phyloP scores from a whole-genome alignment of 495 filamentous ascomycete genomes.

The Zalerion maritima region DNA sequence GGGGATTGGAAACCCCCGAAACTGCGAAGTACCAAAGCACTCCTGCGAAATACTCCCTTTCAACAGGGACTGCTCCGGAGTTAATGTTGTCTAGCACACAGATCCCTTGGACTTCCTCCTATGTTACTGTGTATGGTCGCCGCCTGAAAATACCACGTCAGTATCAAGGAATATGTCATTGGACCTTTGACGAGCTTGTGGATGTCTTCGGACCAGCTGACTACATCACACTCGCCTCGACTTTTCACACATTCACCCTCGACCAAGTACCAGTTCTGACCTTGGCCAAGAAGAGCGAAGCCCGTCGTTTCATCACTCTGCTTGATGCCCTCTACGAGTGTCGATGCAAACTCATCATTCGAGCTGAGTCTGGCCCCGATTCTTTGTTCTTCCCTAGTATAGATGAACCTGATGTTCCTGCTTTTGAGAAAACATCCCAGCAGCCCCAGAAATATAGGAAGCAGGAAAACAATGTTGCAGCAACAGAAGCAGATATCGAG shows the following conservation, averaged over 20 bases:
- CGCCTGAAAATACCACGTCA: conserved; percentile 35
- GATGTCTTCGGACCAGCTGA: conserved; percentile 50
- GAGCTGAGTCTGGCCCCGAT: conserved; percentile 43
- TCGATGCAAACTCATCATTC: conserved; percentile 46
- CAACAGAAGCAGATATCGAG: conserved; percentile 13
- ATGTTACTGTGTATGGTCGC: conserved; percentile 45
- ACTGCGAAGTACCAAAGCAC: too few relatives aligned
- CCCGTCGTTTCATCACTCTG: conserved; percentile 54
- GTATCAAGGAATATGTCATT: conserved; percentile 31
- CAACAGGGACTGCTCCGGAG: too few relatives aligned
- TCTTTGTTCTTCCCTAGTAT: conserved; percentile 61
- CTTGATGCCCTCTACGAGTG: conserved; percentile 60
- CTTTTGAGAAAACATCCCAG: conserved; percentile 23
- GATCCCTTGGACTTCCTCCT: conserved; percentile 30
- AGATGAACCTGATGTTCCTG: too few relatives aligned
- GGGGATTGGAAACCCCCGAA: not conserved
- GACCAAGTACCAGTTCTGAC: conserved; percentile 42
- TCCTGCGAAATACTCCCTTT: conserved; percentile 20
- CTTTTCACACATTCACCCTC: conserved; percentile 53
- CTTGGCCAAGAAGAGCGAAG: conserved; percentile 51
- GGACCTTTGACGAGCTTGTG: conserved; percentile 48
- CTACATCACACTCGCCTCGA: conserved; percentile 56
- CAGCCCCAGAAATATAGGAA: not conserved
- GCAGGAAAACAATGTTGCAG: not conserved
- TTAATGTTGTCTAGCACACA: conserved; percentile 3